Base-by-base conservation (phyloP, 2,329 filamentous ascomycete species). In the Acarospora socialis region DNA sequence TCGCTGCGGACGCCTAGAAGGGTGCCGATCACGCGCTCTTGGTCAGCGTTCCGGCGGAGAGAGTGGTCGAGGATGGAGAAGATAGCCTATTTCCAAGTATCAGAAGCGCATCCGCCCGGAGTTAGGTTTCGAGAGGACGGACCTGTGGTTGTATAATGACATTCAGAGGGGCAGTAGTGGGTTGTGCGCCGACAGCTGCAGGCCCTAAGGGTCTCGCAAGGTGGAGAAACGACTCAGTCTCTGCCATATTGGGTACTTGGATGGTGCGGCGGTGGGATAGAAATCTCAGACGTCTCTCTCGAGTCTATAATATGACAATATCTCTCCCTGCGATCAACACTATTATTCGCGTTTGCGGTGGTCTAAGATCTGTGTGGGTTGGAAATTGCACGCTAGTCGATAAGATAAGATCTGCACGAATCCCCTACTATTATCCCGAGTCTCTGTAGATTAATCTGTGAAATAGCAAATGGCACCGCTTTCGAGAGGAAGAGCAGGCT, bases 111-210 rank as follows among this genome's bases (percentile, higher is more conserved):
- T n/a, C n/a, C n/a, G n/a, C n/a, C n/a, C n/a, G n/a, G n/a, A n/a
- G n/a, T n/a, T n/a, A 28, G 20, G 30, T n/a, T 24, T 9, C 15
- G 31, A n/a, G n/a, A n/a, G n/a, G n/a, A 54, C 70, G 53, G 72
- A 92, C 82, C 72, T 94, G 86, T 51, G 90, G 86, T 60, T 94
- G 90, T 59, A 98, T 81, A 55, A 82, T 80, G 55, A 98, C 84
- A 57, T 77, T 81, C 57, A 98, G 73, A 60, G 90, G 90, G 61
- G 84, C 79, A 57, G 84, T 87, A 49, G 78, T 84, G 52, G 78
- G 76, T 60, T 83, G 80, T 53, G 81, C 74, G 55, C 80, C 81
- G 49, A 84, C 67, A 38, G 73, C 66, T 42, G 78, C 76, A 46
- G 84, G 83, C 57, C 83, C 84, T 43, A 95, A 69, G 51, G 90